Percentiles rank a stretch among this genome's conserved stretches.
phyloP scores from a whole-genome alignment of 306 rosid species.

The Carpinus fangiana region DNA sequence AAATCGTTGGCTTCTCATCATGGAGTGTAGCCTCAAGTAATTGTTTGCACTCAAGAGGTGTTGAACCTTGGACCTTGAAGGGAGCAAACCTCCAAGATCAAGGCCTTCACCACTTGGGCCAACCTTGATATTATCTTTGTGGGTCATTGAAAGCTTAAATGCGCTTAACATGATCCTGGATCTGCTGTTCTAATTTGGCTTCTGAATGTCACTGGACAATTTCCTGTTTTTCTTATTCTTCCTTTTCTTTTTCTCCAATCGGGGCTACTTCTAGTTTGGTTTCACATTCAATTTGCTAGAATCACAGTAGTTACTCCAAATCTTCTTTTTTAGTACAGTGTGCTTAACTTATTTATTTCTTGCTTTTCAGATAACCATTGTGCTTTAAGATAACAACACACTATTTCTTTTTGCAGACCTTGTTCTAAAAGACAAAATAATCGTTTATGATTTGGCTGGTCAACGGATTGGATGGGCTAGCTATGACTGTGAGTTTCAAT shows the following conservation, averaged over 20 bases:
- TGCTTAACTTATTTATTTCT: slow-evolving; percentile 13
- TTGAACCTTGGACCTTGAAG: too few species aligned
- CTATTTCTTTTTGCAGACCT: slow-evolving; percentile 62
- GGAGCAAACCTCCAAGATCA: too few species aligned
- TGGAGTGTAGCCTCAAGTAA: too few species aligned
- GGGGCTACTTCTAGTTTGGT: neutral
- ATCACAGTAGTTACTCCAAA: neutral
- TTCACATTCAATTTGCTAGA: neutral
- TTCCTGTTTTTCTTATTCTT: neutral
- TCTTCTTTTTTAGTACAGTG: neutral
- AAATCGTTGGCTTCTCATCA: too few species aligned
- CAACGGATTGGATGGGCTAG: slow-evolving; percentile 92
- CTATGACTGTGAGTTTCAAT: slow-evolving; percentile 86
- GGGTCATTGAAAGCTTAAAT: neutral
- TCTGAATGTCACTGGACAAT: neutral
- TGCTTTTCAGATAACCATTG: neutral
- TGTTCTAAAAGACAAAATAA: slow-evolving; percentile 80
- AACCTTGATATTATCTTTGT: neutral
- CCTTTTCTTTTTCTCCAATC: neutral
- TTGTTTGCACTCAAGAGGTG: too few species aligned
- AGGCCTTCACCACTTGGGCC: too few species aligned
- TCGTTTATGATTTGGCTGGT: slow-evolving; percentile 84
- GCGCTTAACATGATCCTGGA: too few species aligned
- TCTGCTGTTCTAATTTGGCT: neutral
- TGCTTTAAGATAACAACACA: slow-evolving; percentile 23